These are phyloP conservation scores for Gossypium mustelinum DNA, from an alignment of 345 rosid genomes.

Conservation along the genomic window DNA sequence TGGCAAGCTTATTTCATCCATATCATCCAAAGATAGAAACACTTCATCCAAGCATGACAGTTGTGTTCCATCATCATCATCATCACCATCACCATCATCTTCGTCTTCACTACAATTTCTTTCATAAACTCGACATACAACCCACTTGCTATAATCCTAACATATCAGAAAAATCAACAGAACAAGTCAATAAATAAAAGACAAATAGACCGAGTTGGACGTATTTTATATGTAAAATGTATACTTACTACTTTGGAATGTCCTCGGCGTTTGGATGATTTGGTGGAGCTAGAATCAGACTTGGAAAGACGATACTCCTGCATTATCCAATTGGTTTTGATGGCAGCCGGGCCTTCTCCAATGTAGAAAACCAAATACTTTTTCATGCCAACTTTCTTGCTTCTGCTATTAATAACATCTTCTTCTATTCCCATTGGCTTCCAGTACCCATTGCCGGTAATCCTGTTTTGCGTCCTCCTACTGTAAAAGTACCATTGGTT, in stretches of 20 bases:
- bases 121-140: conserved; percentile 81
- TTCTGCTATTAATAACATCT: conserved; percentile 37
- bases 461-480: conserved; percentile 54
- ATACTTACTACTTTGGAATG: conserved; percentile 38
- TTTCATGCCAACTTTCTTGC: conserved; percentile 64
- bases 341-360: conserved; percentile 46
- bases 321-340: conserved; percentile 74
- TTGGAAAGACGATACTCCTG: conserved; percentile 68
- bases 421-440: conserved; percentile 67
- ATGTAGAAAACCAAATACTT: conserved; percentile 48
- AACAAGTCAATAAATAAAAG: not conserved
- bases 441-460: conserved; percentile 74
- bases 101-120: conserved; percentile 33
- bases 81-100: conserved; percentile 37
- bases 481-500: conserved; percentile 88
- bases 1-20: conserved; percentile 91
- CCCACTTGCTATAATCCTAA: conserved; percentile 88
- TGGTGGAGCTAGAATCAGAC: conserved; percentile 31
- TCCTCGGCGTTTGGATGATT: conserved; percentile 51
- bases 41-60: conserved; percentile 95
- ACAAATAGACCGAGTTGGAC: too few relatives aligned
- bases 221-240: not conserved
- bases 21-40: conserved; percentile 84
- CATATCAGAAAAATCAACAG: not conserved
- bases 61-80: conserved; percentile 51